Conservation (phyloP, 805 yeast genomes). For the Nakazawaea laoshanensis region DNA sequence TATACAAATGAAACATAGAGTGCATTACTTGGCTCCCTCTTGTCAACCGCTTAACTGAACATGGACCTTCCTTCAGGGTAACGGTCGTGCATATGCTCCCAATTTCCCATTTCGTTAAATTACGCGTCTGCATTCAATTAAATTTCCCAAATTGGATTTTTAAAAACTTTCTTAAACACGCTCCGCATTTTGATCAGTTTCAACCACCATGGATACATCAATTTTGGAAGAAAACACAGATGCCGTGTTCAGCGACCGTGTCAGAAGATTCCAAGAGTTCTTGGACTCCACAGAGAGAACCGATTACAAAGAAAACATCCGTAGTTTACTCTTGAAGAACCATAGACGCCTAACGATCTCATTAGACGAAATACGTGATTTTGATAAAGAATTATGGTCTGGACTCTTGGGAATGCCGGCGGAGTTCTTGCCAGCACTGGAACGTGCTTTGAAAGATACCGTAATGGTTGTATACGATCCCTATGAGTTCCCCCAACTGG, state of each 20-base stretch:
- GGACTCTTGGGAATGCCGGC: slow-evolving; percentile 74
- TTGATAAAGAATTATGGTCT: slow-evolving; percentile 68
- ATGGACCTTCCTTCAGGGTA: too few relatives aligned
- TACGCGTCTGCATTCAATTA: too few relatives aligned
- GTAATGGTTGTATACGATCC: slow-evolving; percentile 68
- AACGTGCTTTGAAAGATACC: slow-evolving; percentile 75
- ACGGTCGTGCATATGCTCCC: not conserved
- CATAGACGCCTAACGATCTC: slow-evolving; percentile 63
- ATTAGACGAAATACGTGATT: slow-evolving; percentile 81
- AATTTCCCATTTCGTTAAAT: not conserved
- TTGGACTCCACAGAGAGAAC: slow-evolving; percentile 46
- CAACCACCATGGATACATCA: slow-evolving; percentile 8
- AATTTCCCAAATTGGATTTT: too few relatives aligned
- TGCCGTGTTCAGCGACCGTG: slow-evolving; percentile 64
- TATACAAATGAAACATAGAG: too few relatives aligned
- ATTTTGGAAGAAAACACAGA: slow-evolving; percentile 18
- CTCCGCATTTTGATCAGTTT: too few relatives aligned
- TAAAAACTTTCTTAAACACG: not conserved
- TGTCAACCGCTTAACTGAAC: too few relatives aligned
- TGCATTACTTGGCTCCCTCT: too few relatives aligned
- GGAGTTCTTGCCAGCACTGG: slow-evolving; percentile 83
- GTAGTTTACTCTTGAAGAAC: slow-evolving; percentile 62
- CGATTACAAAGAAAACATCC: slow-evolving; percentile 62
- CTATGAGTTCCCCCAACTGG: slow-evolving; percentile 39
- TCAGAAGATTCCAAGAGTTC: slow-evolving; percentile 83